phyloP scores from a whole-genome alignment of 139 green algal genomes.

The Monoraphidium neglectum region DNA sequence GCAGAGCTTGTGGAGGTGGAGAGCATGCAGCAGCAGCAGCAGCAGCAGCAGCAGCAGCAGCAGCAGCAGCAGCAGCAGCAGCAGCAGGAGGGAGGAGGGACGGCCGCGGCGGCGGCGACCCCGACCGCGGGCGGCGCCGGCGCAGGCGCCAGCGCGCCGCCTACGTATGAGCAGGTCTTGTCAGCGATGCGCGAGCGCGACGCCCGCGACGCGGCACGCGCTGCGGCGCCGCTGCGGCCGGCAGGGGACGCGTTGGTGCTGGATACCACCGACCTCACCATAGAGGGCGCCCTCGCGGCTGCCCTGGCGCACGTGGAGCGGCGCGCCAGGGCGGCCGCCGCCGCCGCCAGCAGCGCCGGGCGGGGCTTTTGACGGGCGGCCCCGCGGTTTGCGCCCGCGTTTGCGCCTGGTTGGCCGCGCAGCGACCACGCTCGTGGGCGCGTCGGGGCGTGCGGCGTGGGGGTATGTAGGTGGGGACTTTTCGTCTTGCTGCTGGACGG shows the following conservation, averaged over 20 bases:
- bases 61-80: not conserved
- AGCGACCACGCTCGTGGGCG: too few relatives aligned
- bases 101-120: not conserved
- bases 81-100: not conserved
- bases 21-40: not conserved
- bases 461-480: too few relatives aligned
- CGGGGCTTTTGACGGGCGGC: not conserved
- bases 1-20: constrained; percentile 3
- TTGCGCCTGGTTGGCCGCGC: too few relatives aligned
- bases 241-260: constrained; percentile 18
- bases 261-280: constrained; percentile 19
- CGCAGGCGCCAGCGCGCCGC: not conserved
- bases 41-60: not conserved
- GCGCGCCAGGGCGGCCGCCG: not conserved
- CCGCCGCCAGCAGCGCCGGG: not conserved
- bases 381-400: not conserved
- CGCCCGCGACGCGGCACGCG: constrained; percentile 5
- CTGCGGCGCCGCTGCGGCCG: constrained; percentile 11
- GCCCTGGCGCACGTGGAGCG: not conserved
- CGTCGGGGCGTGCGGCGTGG: too few relatives aligned
- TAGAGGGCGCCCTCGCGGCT: constrained; percentile 3
- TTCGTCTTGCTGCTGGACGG: too few relatives aligned
- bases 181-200: constrained; percentile 18
- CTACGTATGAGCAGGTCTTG: constrained; percentile 2
- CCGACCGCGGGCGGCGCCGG: not conserved